Evolutionary conservation across 768 basidiomycete species (phyloP).

Genomic region (Tubosaeta brunneosetosa): DNA sequence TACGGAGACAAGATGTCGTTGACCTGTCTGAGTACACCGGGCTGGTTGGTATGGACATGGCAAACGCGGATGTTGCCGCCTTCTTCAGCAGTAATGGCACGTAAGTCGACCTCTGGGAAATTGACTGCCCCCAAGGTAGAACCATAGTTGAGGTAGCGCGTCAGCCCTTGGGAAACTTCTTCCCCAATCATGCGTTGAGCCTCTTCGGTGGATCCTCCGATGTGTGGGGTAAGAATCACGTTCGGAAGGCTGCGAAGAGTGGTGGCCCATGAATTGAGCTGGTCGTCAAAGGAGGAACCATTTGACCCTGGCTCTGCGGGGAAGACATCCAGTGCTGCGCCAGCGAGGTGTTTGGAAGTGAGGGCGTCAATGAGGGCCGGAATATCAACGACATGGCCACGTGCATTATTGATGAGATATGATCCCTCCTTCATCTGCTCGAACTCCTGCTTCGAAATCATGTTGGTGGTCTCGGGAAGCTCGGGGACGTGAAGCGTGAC

Average conservation of each 20-base stretch:
- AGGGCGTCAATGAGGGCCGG: constrained; percentile 81
- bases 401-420: constrained; percentile 97
- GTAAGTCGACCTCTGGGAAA: constrained; percentile 97
- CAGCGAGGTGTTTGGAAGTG: constrained; percentile 83
- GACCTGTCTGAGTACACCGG: constrained; percentile 90
- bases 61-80: constrained; percentile 82
- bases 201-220: constrained; percentile 98
- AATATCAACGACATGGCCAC: constrained; percentile 93
- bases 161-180: constrained; percentile 82
- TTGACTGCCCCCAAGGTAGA: constrained; percentile 92
- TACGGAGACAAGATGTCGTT: constrained; percentile 92
- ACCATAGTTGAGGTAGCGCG: constrained; percentile 89
- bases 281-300: constrained; percentile 84
- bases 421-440: constrained; percentile 91
- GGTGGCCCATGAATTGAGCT: constrained; percentile 81
- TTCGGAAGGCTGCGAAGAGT: constrained; percentile 75
- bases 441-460: constrained; percentile 78
- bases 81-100: constrained; percentile 84
- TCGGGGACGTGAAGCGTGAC: constrained; percentile 97
- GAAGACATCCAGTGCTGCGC: constrained; percentile 88
- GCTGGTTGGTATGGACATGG: constrained; percentile 92
- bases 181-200: constrained; percentile 97
- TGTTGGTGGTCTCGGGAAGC: constrained; percentile 89
- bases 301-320: constrained; percentile 91
- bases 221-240: constrained; percentile 96